Evolutionary conservation across 805 yeast genomes (phyloP), one percentile per base, ranked within the genome.

Genomic region (Isabelozyma rhagii): DNA sequence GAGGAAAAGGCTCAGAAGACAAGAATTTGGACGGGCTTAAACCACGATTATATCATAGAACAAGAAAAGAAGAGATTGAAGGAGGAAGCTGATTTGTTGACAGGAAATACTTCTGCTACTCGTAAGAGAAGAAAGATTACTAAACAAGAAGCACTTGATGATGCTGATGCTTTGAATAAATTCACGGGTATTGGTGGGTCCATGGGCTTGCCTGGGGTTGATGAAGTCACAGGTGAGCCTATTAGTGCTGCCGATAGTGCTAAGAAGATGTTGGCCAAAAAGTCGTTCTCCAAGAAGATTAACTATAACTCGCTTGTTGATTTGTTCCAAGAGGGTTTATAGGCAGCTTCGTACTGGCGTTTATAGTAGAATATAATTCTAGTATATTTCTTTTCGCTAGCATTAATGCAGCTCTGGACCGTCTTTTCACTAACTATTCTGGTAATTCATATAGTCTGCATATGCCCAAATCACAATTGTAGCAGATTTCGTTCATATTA

Each of bases 21-120:
- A 56, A 77, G 87, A 51, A 81, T 92, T 3, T 94, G 99, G 98
- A 83, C 87, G 47, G 92, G 94, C 2, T 75, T 89, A 39, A 92
- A 96, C 66, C 88, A 87, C 51, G 98, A 92, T 28, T 94, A 82
- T 62, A 69, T 94, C 48, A 64, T 89, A 8, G 94, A 87, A 44
- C 96, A 90, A 67, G 97, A 93, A 59, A 81, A 82, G 57, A 91
- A 89, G 61, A 74, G 92, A 53, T 74, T 93, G 51, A 89, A 92
- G 63, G 78, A 79, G 47, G 96, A 91, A 63, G 94, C 96, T 0
- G 98, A 94, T 68, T 82, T 80, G 51, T 80, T 89, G 29, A 86
- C 93, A 0, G 99, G 98, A 5, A 88, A 87, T 52, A 71, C 77
- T 3, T 68, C 75, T 1, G 46, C 55, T 9, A 61, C 63, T 10